Percentiles rank a stretch among this genome's conserved stretches.
Conservation (phyloP, 2,329 filamentous ascomycete genomes). For the Leptosphaerulina australis region DNA sequence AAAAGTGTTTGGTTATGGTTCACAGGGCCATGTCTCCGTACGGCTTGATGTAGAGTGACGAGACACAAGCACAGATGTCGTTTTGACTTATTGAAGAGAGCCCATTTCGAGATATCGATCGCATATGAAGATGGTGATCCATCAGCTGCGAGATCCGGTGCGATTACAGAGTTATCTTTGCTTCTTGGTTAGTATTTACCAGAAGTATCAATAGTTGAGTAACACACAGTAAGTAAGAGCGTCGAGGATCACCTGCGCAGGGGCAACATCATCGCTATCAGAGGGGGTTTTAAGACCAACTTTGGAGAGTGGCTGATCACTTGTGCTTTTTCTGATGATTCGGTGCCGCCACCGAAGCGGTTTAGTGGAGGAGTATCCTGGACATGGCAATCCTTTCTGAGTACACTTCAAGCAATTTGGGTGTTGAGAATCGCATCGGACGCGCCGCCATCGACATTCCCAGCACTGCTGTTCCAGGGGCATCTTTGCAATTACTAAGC, state of each 20-base stretch:
- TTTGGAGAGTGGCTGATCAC: neutral
- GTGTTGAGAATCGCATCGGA: slow-evolving; percentile 5
- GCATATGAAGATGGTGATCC: neutral
- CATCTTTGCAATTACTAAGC: too few relatives aligned
- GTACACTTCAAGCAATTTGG: slow-evolving; percentile 2
- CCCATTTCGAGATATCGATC: slow-evolving; percentile 2
- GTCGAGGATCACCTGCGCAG: neutral
- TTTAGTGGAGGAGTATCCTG: slow-evolving; percentile 1
- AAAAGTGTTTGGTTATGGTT: neutral
- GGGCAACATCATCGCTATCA: neutral
- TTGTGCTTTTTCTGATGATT: neutral
- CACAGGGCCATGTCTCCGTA: neutral
- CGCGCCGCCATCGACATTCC: slow-evolving; percentile 3
- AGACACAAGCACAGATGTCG: slow-evolving; percentile 4
- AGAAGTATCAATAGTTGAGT: too few relatives aligned
- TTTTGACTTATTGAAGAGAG: neutral
- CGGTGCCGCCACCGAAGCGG: slow-evolving; percentile 3
- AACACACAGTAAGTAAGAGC: slow-evolving; percentile 7
- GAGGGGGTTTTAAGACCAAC: too few relatives aligned
- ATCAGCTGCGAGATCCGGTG: slow-evolving; percentile 5
- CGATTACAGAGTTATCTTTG: neutral
- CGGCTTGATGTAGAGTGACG: slow-evolving; percentile 1
- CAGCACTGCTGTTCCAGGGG: slow-evolving; percentile 1
- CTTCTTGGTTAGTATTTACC: neutral
- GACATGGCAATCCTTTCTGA: neutral